Evolutionary conservation across 805 yeast species (phyloP).

Genomic region (Saccharomyces kudriavzevii): DNA sequence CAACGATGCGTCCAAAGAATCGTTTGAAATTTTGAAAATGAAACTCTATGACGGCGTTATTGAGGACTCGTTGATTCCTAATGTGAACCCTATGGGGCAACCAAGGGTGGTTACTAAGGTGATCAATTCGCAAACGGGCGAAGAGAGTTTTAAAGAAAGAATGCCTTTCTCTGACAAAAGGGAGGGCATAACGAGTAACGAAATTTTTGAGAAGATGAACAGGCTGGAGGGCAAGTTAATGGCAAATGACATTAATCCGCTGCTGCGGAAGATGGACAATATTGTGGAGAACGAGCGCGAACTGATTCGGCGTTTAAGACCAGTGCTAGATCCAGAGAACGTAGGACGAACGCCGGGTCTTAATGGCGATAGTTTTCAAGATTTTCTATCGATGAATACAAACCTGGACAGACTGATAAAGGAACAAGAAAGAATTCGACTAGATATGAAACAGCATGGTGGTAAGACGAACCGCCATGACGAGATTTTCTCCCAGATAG

Average conservation of each 20-base stretch:
- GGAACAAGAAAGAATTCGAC: constrained; percentile 27
- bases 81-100: constrained; percentile 39
- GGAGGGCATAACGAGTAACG: constrained; percentile 19
- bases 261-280: constrained; percentile 19
- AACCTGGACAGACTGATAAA: constrained; percentile 23
- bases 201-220: constrained; percentile 24
- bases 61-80: constrained; percentile 50
- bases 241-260: constrained; percentile 26
- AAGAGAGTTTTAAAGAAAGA: constrained; percentile 26
- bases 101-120: constrained; percentile 40
- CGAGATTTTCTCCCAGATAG: constrained; percentile 23
- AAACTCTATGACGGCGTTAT: constrained; percentile 47
- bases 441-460: constrained; percentile 12
- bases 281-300: constrained; percentile 18
- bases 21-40: constrained; percentile 56
- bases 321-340: not conserved
- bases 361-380: constrained; percentile 16
- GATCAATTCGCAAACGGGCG: constrained; percentile 31
- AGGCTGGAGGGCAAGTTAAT: constrained; percentile 30
- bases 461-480: constrained; percentile 19
- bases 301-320: constrained; percentile 7
- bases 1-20: constrained; percentile 38
- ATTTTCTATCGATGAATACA: constrained; percentile 23
- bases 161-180: constrained; percentile 17
- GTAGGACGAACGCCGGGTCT: not conserved